Conservation (phyloP, 352 stramenopile species). For the Sclerospora graminicola region DNA sequence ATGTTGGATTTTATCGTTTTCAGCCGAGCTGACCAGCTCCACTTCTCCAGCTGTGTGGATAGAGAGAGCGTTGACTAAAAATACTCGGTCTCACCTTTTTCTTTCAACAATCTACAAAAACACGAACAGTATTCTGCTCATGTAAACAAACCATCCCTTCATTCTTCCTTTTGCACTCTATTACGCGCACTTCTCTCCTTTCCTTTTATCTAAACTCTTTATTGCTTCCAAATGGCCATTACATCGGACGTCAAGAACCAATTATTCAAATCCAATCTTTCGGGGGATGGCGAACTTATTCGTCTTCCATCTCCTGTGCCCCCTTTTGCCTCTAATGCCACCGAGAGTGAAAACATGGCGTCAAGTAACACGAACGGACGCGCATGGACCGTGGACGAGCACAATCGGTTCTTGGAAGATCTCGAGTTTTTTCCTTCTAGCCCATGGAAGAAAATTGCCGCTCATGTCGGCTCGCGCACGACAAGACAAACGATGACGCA, state of each 20-base stretch:
- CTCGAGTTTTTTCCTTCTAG: too few species aligned
- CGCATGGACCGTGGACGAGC: conserved; percentile 35
- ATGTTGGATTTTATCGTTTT: conserved; percentile 10
- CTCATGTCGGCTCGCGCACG: conserved; percentile 38
- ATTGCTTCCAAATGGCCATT: conserved; percentile 34
- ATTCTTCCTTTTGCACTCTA: conserved; percentile 19
- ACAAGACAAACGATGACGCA: conserved; percentile 52
- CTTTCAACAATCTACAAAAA: conserved; percentile 6
- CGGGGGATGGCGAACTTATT: conserved; percentile 21
- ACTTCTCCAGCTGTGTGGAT: conserved; percentile 8
- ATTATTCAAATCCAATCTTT: conserved; percentile 21
- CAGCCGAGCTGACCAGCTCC: conserved; percentile 3
- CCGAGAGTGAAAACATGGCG: conserved; percentile 11
- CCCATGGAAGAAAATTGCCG: conserved; percentile 55
- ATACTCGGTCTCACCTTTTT: too few species aligned
- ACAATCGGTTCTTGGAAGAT: too few species aligned
- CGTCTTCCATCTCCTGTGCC: conserved; percentile 17
- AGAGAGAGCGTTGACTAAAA: conserved; percentile 12
- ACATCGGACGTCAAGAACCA: conserved; percentile 38
- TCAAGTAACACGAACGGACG: conserved; percentile 20
- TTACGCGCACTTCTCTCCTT: neutral
- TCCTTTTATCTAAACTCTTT: neutral
- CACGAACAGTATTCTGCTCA: neutral
- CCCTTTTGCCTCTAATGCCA: conserved; percentile 3
- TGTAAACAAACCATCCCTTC: conserved; percentile 9